These are phyloP conservation scores for Dipodascus albidus DNA, from an alignment of 805 yeast genomes.

Conservation along the genomic window DNA sequence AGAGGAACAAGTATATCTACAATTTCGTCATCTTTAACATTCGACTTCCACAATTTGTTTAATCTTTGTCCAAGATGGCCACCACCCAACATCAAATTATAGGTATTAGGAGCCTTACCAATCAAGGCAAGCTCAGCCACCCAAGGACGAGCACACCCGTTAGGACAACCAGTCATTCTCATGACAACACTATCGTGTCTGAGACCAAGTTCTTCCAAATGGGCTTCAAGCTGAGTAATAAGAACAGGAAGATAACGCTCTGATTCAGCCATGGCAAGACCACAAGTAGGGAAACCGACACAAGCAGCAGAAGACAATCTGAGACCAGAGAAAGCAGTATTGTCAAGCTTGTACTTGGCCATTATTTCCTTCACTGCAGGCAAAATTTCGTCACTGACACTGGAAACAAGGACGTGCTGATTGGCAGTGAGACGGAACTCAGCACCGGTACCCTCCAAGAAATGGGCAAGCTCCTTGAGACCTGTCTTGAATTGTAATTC, in stretches of 20 bases:
- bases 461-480: conserved; percentile 63
- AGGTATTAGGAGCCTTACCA: conserved; percentile 90
- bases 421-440: conserved; percentile 92
- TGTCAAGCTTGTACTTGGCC: conserved; percentile 69
- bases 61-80: conserved; percentile 89
- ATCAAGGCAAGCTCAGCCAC: conserved; percentile 90
- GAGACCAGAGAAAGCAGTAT: conserved; percentile 69
- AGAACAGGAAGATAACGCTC: conserved; percentile 84
- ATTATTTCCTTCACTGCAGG: conserved; percentile 50
- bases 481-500: conserved; percentile 88
- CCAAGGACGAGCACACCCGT: conserved; percentile 99
- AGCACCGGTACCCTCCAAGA: conserved; percentile 54
- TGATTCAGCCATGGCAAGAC: conserved; percentile 97
- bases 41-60: conserved; percentile 79
- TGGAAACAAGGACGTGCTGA: conserved; percentile 77
- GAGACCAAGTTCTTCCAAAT: conserved; percentile 82
- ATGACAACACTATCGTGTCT: conserved; percentile 89
- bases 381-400: conserved; percentile 59
- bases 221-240: conserved; percentile 70
- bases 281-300: conserved; percentile 98
- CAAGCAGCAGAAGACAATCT: conserved; percentile 91
- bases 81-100: conserved; percentile 91
- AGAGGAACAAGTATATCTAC: conserved; percentile 66
- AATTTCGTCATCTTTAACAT: conserved; percentile 85
- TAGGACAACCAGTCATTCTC: conserved; percentile 99